Evolutionary conservation across 495 filamentous ascomycete genomes (phyloP).

Genomic region (Podospora australis): DNA sequence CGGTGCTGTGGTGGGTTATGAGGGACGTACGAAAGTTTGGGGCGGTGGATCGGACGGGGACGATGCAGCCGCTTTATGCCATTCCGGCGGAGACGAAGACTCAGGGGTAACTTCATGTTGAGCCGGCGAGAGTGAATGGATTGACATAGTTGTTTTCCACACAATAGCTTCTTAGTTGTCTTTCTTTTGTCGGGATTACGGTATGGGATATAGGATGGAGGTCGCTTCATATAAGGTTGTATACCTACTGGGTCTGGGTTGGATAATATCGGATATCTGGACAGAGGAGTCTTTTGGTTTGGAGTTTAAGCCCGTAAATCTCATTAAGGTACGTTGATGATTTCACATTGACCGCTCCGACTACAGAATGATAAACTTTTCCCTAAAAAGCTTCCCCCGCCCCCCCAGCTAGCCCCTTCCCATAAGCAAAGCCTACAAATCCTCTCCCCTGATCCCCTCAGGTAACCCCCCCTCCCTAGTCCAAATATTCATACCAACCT

Average conservation of each 20-base stretch:
- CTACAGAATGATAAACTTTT: too few relatives aligned
- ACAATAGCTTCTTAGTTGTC: neutral
- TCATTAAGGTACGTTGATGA: too few relatives aligned
- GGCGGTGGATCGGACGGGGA: conserved; percentile 22
- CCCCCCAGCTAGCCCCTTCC: too few relatives aligned
- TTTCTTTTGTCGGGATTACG: neutral
- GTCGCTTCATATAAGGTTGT: too few relatives aligned
- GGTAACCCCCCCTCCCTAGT: conserved; percentile 36
- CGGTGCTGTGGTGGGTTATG: conserved; percentile 24
- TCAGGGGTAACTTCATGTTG: neutral
- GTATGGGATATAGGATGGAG: too few relatives aligned
- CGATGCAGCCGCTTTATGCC: conserved; percentile 23
- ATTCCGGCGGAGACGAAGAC: neutral
- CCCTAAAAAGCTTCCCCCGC: too few relatives aligned
- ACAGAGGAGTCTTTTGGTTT: too few relatives aligned
- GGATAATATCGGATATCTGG: too few relatives aligned
- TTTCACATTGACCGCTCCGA: too few relatives aligned
- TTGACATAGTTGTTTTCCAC: neutral
- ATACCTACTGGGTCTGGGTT: too few relatives aligned
- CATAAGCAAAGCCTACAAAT: too few relatives aligned
- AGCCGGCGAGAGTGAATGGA: neutral
- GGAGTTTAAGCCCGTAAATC: too few relatives aligned
- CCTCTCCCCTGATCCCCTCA: conserved; percentile 30
- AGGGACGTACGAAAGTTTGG: conserved; percentile 29
- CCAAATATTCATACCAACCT: conserved; percentile 84